A percentile compares a stretch with the other conserved stretches of the same genome.
Evolutionary conservation across 441 rosid genomes (phyloP).

Genomic region (Bocquillonia castaneifolia): DNA sequence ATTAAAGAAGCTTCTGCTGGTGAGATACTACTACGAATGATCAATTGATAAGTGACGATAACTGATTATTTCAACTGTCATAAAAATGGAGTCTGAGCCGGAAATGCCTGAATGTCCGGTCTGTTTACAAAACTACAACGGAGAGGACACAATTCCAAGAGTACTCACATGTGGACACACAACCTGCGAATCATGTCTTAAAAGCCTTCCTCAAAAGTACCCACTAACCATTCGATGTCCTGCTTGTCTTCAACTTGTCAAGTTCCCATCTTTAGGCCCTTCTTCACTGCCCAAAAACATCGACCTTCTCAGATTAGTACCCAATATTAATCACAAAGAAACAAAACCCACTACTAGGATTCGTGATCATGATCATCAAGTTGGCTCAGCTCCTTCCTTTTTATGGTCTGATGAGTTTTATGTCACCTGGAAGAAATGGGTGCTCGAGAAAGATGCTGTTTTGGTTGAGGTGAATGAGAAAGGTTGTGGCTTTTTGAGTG

Average conservation of each 20-base stretch:
- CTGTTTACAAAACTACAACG: constrained; percentile 67
- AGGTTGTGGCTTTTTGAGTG: constrained; percentile 25
- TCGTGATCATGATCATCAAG: constrained; percentile 12
- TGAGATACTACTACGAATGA: no score
- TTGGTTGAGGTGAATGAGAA: constrained; percentile 20
- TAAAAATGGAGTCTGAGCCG: constrained; percentile 14
- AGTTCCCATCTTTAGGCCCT: constrained; percentile 64
- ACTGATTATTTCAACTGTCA: not conserved
- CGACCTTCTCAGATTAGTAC: constrained; percentile 68
- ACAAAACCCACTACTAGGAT: constrained; percentile 5
- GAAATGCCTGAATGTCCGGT: constrained; percentile 86
- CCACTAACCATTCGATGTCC: constrained; percentile 77
- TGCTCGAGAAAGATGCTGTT: constrained; percentile 45
- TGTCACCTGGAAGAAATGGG: constrained; percentile 53
- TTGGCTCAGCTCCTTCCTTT: constrained; percentile 34
- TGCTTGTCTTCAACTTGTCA: constrained; percentile 77
- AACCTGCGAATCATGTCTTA: constrained; percentile 66
- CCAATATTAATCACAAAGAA: constrained; percentile 13
- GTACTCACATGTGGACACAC: constrained; percentile 85
- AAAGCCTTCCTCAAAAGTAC: constrained; percentile 51
- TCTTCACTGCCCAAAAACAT: constrained; percentile 80
- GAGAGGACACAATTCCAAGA: constrained; percentile 55
- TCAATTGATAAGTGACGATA: no score
- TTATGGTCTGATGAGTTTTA: constrained; percentile 68
- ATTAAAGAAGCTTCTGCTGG: no score